These are phyloP conservation scores for Herpetomonas muscarum DNA, from an alignment of 208 protist species.

Conservation along the genomic window DNA sequence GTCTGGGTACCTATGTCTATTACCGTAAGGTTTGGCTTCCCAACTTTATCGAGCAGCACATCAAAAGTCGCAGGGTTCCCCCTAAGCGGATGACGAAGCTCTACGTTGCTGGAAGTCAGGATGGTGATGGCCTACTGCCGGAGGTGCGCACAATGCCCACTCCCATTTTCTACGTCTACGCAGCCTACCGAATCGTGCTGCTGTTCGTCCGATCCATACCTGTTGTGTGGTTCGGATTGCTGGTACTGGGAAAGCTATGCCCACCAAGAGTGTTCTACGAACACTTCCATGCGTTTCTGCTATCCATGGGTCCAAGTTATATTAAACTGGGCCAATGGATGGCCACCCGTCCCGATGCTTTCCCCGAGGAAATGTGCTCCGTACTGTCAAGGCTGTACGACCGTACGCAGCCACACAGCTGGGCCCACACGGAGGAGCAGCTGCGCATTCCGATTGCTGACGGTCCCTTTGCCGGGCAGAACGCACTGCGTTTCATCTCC, in stretches of 20 bases:
- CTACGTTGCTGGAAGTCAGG: constrained; percentile 48
- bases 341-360: constrained; percentile 88
- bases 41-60: constrained; percentile 8
- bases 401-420: constrained; percentile 56
- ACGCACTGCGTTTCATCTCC: constrained; percentile 53
- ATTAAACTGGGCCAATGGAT: constrained; percentile 95
- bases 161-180: constrained; percentile 32
- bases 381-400: constrained; percentile 73
- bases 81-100: constrained; percentile 40
- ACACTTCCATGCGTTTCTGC: constrained; percentile 49
- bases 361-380: constrained; percentile 68
- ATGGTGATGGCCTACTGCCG: constrained; percentile 20
- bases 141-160: constrained; percentile 22
- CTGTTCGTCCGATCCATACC: constrained; percentile 38
- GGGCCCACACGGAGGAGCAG: constrained; percentile 72
- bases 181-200: constrained; percentile 24
- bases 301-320: constrained; percentile 83
- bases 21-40: constrained; percentile 41
- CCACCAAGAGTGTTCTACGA: constrained; percentile 45
- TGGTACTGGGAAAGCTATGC: constrained; percentile 48
- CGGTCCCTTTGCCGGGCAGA: constrained; percentile 19
- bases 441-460: constrained; percentile 28
- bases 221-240: constrained; percentile 40
- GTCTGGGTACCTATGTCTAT: constrained; percentile 38
- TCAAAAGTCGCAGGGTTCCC: neutral